Evolutionary conservation across 2,329 filamentous ascomycete genomes (phyloP), one percentile per base, ranked within the genome.

Genomic region (Aspergillus terreus): DNA sequence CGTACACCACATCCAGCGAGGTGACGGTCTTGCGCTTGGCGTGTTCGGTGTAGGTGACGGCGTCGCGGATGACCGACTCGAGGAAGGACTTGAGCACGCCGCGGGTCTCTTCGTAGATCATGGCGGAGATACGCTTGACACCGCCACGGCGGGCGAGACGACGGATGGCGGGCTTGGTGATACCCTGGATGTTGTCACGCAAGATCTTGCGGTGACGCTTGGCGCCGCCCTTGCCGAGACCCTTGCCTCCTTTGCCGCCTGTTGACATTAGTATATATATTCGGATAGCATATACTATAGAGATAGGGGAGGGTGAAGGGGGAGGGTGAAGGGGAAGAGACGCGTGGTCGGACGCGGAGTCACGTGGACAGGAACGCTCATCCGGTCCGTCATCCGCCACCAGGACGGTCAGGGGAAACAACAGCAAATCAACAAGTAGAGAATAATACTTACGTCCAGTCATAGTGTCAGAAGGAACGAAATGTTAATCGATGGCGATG

Each of bases 201-300:
- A 96, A 83, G 84, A 97, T 96, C 89, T 96, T 97, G 71, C 92
- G 87, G 81, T 97, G 92, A 78, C 92, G 92, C 88, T 96, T 97
- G 79, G 92, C 92, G 78, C 92, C 92, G 61, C 92, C 92, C 85
- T 96, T 96, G 77, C 92, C 92, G 78, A 96, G 91, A 74, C 91
- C 92, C 84, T 96, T 96, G 76, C 92, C 92, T 76, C 92, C 92
- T 81, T 95, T 95, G 74, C 90, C 90, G 74, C 90, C 90, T 95
- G 66, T 66, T 23, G 23, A 23, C 23, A 5, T 23, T 23, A 23
- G 23, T 2, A 23, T 23, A 23, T 23, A 23, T 23, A 6, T 6
- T 5, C 6, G 1, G 23, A 23, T 6, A 23, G 1, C 4, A 6
- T 23, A 23, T 23, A 23, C 2, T 2, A 19, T 19, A 19, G 19